These are phyloP conservation scores for Ceratorhiza oryzae-sativae DNA, from an alignment of 1,284 basidiomycete species.

Conservation along the genomic window DNA sequence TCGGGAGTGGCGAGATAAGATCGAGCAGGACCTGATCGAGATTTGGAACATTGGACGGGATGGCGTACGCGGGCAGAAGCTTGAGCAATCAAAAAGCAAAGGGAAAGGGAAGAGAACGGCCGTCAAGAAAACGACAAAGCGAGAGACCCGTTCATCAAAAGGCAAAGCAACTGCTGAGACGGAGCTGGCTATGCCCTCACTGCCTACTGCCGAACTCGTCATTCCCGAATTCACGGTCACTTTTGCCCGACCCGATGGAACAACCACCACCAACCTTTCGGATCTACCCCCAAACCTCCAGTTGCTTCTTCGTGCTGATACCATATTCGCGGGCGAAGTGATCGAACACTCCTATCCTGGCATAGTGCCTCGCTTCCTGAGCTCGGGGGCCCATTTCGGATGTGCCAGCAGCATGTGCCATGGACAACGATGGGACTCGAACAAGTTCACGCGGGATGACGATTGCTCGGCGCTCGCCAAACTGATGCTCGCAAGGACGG, in stretches of 20 bases:
- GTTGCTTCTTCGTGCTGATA: constrained; percentile 20
- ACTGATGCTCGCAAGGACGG: background rate
- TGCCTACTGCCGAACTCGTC: background rate
- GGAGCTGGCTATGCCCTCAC: background rate
- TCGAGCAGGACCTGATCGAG: background rate
- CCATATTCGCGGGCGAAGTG: background rate
- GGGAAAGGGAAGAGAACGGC: background rate
- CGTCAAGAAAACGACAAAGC: background rate
- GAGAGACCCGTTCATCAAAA: no score
- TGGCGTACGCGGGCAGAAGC: background rate
- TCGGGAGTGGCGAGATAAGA: background rate
- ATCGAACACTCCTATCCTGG: background rate
- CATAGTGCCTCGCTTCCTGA: background rate
- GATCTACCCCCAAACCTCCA: constrained; percentile 3
- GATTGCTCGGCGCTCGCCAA: background rate
- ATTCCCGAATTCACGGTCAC: background rate
- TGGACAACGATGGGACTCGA: background rate
- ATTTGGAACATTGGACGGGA: background rate
- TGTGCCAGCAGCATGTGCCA: background rate
- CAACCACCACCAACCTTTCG: background rate
- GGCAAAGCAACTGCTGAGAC: background rate
- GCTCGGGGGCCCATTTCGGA: background rate
- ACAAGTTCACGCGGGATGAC: background rate
- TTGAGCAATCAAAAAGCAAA: background rate
- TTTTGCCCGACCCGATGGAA: background rate